Conservation (phyloP, 148 eudicot species). For the Linanthus parryae region DNA sequence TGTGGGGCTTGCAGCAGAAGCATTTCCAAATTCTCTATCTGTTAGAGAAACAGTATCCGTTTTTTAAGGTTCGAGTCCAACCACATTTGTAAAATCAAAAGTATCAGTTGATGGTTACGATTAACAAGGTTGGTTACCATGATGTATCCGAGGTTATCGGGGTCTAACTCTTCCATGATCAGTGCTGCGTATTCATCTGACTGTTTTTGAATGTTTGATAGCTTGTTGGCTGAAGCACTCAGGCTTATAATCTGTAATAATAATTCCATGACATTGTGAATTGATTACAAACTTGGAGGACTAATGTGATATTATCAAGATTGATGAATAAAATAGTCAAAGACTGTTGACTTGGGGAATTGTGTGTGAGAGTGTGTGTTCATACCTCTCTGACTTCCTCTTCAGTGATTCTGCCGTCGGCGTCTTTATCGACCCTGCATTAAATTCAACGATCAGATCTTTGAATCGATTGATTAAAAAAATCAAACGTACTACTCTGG, state of each 20-base stretch:
- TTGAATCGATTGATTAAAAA: no score
- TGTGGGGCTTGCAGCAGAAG: conserved; percentile 41
- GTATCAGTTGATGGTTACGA: not conserved
- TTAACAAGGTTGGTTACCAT: conserved; percentile 43
- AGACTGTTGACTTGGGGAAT: not conserved
- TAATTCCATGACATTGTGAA: not conserved
- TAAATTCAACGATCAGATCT: no score
- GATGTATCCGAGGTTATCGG: conserved; percentile 38
- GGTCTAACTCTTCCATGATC: conserved; percentile 58
- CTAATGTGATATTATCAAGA: no score
- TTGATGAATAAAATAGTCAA: not conserved
- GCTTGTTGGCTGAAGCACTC: conserved; percentile 51
- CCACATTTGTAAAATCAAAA: not conserved
- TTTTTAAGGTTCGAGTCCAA: not conserved
- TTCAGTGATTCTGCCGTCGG: conserved; percentile 50
- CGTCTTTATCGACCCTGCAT: conserved; percentile 60
- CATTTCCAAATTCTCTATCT: conserved; percentile 52
- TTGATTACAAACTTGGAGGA: no score
- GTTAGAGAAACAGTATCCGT: conserved; percentile 5
- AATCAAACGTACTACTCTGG: no score
- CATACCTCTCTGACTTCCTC: conserved; percentile 54
- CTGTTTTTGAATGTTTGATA: conserved; percentile 46
- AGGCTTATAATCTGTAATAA: conserved; percentile 41
- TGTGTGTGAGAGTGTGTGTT: not conserved
- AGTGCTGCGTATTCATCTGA: conserved; percentile 50